Evolutionary conservation across 768 basidiomycete species (phyloP).

Genomic region (Hypholoma sublateritium): DNA sequence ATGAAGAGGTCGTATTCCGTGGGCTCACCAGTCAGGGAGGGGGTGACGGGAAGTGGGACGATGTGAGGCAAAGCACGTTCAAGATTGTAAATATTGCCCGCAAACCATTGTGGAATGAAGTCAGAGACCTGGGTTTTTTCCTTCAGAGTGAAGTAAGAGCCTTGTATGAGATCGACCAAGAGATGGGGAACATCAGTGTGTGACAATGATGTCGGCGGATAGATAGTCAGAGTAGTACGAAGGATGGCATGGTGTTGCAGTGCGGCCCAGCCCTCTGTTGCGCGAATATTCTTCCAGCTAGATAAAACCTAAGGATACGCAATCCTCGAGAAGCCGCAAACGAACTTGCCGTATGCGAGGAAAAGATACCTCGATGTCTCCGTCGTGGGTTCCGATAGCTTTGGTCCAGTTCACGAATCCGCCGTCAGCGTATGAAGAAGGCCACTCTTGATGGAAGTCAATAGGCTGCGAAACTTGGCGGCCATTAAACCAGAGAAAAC

Average conservation of each 20-base stretch:
- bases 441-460: conserved; percentile 50
- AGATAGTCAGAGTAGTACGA: conserved; percentile 59
- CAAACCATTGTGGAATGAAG: conserved; percentile 59
- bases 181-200: conserved; percentile 40
- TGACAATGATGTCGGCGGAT: conserved; percentile 35
- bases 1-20: conserved; percentile 69
- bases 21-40: conserved; percentile 33
- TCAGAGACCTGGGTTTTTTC: conserved; percentile 32
- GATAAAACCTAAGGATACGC: background rate
- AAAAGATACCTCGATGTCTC: conserved; percentile 60
- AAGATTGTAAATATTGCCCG: conserved; percentile 85
- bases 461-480: conserved; percentile 49
- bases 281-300: conserved; percentile 73
- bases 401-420: conserved; percentile 62
- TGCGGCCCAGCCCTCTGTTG: conserved; percentile 84
- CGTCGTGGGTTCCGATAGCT: conserved; percentile 38
- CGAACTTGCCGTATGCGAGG: conserved; percentile 54
- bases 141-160: conserved; percentile 73
- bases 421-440: conserved; percentile 68
- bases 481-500: conserved; percentile 4
- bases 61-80: conserved; percentile 48
- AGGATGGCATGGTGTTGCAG: conserved; percentile 80
- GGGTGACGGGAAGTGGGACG: conserved; percentile 48
- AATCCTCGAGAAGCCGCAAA: background rate
- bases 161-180: conserved; percentile 63